Conservation (phyloP, 177 flowering plant genomes). For the Vitis hybrid region DNA sequence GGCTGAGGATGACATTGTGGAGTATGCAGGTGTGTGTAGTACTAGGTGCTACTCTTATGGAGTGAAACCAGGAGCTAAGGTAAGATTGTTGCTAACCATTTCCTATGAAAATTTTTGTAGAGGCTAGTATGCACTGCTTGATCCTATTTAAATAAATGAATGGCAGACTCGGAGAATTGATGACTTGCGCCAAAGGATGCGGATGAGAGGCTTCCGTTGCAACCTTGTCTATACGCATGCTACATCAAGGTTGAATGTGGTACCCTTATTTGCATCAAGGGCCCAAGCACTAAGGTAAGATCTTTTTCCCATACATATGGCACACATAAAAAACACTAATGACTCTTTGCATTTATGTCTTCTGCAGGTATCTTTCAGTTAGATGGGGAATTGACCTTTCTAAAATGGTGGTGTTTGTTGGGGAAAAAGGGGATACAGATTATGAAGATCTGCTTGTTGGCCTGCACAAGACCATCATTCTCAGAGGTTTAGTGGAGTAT, state of each 20-base stretch:
- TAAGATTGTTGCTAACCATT: slow-evolving; percentile 15
- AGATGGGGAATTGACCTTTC: slow-evolving; percentile 74
- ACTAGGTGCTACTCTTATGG: slow-evolving; percentile 56
- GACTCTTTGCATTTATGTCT: slow-evolving; percentile 1
- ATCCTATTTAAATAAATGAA: background rate
- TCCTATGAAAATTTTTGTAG: background rate
- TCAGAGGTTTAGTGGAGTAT: slow-evolving; percentile 46
- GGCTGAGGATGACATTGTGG: slow-evolving; percentile 47
- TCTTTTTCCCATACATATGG: background rate
- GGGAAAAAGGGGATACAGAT: slow-evolving; percentile 70
- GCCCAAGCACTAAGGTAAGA: slow-evolving; percentile 68
- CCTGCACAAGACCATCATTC: slow-evolving; percentile 60
- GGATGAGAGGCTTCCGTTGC: slow-evolving; percentile 87
- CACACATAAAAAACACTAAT: background rate
- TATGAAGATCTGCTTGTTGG: slow-evolving; percentile 60
- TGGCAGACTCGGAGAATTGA: slow-evolving; percentile 53
- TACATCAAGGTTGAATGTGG: slow-evolving; percentile 60
- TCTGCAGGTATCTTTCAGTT: slow-evolving; percentile 66
- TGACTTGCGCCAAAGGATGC: slow-evolving; percentile 60
- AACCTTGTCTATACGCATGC: slow-evolving; percentile 59
- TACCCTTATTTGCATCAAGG: slow-evolving; percentile 80
- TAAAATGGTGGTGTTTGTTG: slow-evolving; percentile 59
- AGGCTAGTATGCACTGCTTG: too few relatives aligned
- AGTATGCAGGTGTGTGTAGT: slow-evolving; percentile 33
- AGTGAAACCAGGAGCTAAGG: slow-evolving; percentile 68